A percentile compares a stretch with the other conserved stretches of the same genome.
phyloP scores from a whole-genome alignment of 2,329 filamentous ascomycete species.

The Mariannaea sp. region DNA sequence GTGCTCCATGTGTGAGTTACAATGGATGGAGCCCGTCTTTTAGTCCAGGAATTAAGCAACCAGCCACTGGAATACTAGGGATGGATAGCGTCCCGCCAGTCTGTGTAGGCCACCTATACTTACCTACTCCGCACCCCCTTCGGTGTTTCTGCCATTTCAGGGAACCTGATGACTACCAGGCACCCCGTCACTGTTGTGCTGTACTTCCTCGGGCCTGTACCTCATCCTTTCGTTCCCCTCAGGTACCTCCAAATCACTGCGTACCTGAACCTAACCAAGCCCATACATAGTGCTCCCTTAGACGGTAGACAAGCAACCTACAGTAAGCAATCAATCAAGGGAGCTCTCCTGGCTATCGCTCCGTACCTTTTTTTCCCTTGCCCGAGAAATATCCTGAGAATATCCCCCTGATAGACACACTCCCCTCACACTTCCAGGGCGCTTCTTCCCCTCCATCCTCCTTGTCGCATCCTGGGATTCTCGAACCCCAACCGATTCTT shows the following conservation, averaged over 20 bases:
- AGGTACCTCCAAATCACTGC: background rate
- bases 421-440: constrained; percentile 8
- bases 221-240: background rate
- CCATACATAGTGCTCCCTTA: too few relatives aligned
- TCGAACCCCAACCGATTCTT: constrained; percentile 28
- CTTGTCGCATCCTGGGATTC: constrained; percentile 18
- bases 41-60: background rate
- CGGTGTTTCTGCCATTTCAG: too few relatives aligned
- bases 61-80: constrained; percentile 17
- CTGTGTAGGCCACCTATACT: too few relatives aligned
- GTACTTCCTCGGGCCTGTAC: background rate
- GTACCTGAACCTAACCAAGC: background rate
- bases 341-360: too few relatives aligned
- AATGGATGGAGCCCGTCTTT: too few relatives aligned
- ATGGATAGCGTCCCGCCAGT: too few relatives aligned
- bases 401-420: constrained; percentile 11
- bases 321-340: too few relatives aligned
- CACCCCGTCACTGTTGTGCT: background rate
- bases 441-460: constrained; percentile 2
- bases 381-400: too few relatives aligned
- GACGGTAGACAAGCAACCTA: too few relatives aligned
- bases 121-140: background rate
- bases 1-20: too few relatives aligned
- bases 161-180: constrained; percentile 8
- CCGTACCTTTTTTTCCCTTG: too few relatives aligned